Evolutionary conservation across 2,329 filamentous ascomycete species (phyloP), one percentile per base, ranked within the genome.

Genomic region (Hypoxylon sp.): DNA sequence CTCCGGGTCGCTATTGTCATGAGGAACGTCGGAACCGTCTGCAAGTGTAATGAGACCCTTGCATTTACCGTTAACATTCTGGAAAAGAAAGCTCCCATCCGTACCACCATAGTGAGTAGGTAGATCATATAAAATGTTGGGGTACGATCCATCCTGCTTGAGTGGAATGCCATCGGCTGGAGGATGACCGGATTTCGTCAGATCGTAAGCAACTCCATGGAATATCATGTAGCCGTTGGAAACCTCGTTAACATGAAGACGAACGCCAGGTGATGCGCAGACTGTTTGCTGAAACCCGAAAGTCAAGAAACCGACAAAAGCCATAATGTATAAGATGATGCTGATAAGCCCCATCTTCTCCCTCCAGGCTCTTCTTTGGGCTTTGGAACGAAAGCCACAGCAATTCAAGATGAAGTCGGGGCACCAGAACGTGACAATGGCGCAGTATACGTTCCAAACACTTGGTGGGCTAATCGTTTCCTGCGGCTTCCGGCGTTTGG

Each of bases 281-380:
- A 99, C 96, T 3, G 90, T 90, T 67, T 92, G 87, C 3, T 93
- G 98, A 81, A 99, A 99, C 48, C 96, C 96, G 76, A 99, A 99
- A 0, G 96, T 99, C 59, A 99, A 83, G 82, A 95, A 99, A 76
- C 96, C 96, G 51, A 99, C 95, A 76, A 94, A 89, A 9, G 89
- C 87, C 84, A 94, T 97, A 77, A 98, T 94, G 66, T 91, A 77
- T 32, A 97, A 77, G 77, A 99, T 99, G 77, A 99, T 90, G 81
- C 94, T 97, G 82, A 98, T 93, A 64, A 99, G 83, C 2, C 96
- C 96, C 85, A 99, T 97, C 86, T 99, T 99, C 79, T 99, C 96
- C 72, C 96, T 89, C 96, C 96, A 99, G 2, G 96, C 96, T 75
- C 93, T 88, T 77, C 94, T 91, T 79, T 98, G 93, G 14, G 91